A percentile compares a stretch with the other conserved stretches of the same genome.
phyloP scores from a whole-genome alignment of 352 stramenopile species.

The Phytophthora syringae region DNA sequence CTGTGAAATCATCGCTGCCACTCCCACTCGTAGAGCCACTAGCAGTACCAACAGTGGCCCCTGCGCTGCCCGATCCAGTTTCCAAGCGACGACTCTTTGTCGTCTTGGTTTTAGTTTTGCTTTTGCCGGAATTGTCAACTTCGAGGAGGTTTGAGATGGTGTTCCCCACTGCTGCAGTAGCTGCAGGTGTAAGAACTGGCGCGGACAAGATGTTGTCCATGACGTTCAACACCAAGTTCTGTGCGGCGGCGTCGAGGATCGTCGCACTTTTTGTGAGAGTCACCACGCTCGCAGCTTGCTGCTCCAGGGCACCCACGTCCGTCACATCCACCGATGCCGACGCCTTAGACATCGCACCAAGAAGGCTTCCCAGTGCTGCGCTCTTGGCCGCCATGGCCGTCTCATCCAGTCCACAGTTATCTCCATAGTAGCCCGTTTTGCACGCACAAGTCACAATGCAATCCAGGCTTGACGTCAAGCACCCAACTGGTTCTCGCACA shows the following conservation, averaged over 20 bases:
- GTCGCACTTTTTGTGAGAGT: constrained; percentile 72
- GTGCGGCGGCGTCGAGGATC: constrained; percentile 55
- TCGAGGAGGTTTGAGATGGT: constrained; percentile 74
- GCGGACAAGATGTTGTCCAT: constrained; percentile 63
- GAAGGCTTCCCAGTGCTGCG: constrained; percentile 52
- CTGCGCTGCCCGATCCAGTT: constrained; percentile 1
- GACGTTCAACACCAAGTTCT: constrained; percentile 57
- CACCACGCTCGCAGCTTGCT: constrained; percentile 65
- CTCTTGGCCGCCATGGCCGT: constrained; percentile 61
- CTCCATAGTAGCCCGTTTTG: constrained; percentile 53
- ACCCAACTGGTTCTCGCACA: constrained; percentile 46
- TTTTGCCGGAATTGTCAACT: constrained; percentile 33
- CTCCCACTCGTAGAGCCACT: not conserved
- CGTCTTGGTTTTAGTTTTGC: constrained; percentile 8
- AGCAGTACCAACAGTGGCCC: not conserved
- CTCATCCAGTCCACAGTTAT: constrained; percentile 65
- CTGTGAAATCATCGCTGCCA: constrained; percentile 31
- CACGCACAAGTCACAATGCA: constrained; percentile 64
- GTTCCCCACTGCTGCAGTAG: constrained; percentile 52
- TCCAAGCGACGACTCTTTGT: constrained; percentile 22
- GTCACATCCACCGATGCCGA: constrained; percentile 54
- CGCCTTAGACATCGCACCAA: constrained; percentile 64
- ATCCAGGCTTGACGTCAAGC: constrained; percentile 54
- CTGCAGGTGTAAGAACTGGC: constrained; percentile 56
- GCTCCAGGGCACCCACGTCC: constrained; percentile 61